These are phyloP conservation scores for Myriosclerotinia curreyana DNA, from an alignment of 2,329 filamentous ascomycete genomes.

Conservation along the genomic window DNA sequence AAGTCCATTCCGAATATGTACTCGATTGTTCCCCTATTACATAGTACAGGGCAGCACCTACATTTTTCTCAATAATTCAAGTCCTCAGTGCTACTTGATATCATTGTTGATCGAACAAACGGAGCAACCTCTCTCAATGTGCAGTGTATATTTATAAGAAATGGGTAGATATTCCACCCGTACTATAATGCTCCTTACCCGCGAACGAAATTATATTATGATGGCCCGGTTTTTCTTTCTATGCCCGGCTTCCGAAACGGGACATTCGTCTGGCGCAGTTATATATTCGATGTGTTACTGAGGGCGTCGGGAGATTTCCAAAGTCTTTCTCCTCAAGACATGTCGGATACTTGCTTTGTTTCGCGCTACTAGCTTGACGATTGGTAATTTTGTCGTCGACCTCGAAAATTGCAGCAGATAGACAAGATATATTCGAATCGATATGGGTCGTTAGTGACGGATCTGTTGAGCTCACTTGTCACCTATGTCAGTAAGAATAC, in stretches of 20 bases:
- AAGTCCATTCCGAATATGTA: too few species aligned
- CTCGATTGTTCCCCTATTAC: too few species aligned
- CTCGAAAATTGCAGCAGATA: neutral
- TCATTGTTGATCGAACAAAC: neutral
- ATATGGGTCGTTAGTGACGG: neutral
- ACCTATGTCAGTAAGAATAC: neutral
- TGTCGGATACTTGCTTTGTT: neutral
- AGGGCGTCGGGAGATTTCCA: too few species aligned
- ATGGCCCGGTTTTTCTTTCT: neutral
- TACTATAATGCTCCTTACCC: neutral
- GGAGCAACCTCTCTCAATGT: too few species aligned
- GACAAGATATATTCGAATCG: neutral
- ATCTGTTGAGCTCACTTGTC: neutral
- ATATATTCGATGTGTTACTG: too few species aligned
- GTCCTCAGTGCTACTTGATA: neutral
- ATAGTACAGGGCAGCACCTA: neutral
- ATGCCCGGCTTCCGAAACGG: too few species aligned
- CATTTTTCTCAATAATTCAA: neutral
- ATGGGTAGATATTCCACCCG: neutral
- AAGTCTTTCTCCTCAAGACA: neutral
- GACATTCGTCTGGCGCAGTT: neutral
- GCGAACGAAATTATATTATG: too few species aligned
- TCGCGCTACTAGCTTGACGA: neutral
- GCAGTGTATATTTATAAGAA: neutral
- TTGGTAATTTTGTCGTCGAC: too few species aligned